These are phyloP conservation scores for Eucalyptus camaldulensis DNA, from an alignment of 345 rosid genomes.

Conservation along the genomic window DNA sequence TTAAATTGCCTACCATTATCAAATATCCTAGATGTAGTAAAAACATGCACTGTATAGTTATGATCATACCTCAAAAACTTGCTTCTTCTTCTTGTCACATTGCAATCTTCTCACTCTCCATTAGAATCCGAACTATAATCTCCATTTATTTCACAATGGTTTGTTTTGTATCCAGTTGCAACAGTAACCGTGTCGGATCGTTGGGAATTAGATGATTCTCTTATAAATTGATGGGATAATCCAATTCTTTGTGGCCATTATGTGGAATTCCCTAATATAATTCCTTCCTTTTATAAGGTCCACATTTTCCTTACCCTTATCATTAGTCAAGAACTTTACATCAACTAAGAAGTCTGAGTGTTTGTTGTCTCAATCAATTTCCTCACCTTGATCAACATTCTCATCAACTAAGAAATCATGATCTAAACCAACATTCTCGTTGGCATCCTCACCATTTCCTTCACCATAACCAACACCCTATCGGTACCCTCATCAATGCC, in stretches of 20 bases:
- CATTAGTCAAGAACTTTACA: neutral
- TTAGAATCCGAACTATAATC: too few species aligned
- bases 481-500: too few species aligned
- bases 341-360: neutral
- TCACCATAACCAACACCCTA: neutral
- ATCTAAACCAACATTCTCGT: neutral
- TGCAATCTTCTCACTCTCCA: too few species aligned
- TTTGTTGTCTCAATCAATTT: neutral
- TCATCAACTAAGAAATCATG: neutral
- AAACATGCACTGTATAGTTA: too few species aligned
- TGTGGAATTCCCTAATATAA: neutral
- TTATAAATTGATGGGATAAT: neutral
- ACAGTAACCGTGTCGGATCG: too few species aligned
- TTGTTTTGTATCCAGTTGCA: too few species aligned
- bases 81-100: too few species aligned
- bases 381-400: neutral
- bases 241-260: neutral
- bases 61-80: too few species aligned
- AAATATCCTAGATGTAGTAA: too few species aligned
- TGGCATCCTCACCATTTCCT: neutral
- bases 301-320: neutral
- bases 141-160: too few species aligned
- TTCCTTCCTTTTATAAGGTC: neutral
- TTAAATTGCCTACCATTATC: too few species aligned
- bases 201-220: too few species aligned